A percentile compares a stretch with the other conserved stretches of the same genome.
Conservation (phyloP, 2,329 filamentous ascomycete species). For the Stemphylium lycopersici region DNA sequence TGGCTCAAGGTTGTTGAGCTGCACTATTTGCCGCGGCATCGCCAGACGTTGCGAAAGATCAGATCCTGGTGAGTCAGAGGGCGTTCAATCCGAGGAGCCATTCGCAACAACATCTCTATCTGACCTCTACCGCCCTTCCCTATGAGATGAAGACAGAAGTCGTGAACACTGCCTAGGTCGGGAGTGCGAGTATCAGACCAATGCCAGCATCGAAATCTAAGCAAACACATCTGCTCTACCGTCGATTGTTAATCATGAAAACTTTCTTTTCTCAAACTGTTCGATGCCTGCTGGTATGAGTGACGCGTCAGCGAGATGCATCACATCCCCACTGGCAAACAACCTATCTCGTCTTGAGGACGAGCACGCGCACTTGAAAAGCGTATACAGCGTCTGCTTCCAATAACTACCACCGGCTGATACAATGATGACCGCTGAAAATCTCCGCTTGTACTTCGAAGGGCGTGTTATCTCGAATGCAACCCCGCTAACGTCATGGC, state of each 20-base stretch:
- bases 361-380: neutral
- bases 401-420: neutral
- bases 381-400: slow-evolving; percentile 11
- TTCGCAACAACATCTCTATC: neutral
- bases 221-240: neutral
- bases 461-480: slow-evolving; percentile 16
- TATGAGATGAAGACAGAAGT: slow-evolving; percentile 35
- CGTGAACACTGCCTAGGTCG: slow-evolving; percentile 5
- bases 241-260: neutral
- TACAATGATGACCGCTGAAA: neutral
- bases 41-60: slow-evolving; percentile 51
- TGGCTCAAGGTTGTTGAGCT: slow-evolving; percentile 55
- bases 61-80: slow-evolving; percentile 37
- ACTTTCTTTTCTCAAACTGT: neutral
- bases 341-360: neutral
- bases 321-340: neutral
- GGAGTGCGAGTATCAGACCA: neutral
- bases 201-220: neutral
- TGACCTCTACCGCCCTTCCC: slow-evolving; percentile 14
- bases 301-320: neutral
- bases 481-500: slow-evolving; percentile 16
- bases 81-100: neutral
- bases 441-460: slow-evolving; percentile 9
- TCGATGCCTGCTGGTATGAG: neutral
- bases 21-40: slow-evolving; percentile 58